Percentiles rank a stretch among this genome's conserved stretches.
Evolutionary conservation across 2,329 filamentous ascomycete species (phyloP).

Genomic region (Alternaria ethzedia): DNA sequence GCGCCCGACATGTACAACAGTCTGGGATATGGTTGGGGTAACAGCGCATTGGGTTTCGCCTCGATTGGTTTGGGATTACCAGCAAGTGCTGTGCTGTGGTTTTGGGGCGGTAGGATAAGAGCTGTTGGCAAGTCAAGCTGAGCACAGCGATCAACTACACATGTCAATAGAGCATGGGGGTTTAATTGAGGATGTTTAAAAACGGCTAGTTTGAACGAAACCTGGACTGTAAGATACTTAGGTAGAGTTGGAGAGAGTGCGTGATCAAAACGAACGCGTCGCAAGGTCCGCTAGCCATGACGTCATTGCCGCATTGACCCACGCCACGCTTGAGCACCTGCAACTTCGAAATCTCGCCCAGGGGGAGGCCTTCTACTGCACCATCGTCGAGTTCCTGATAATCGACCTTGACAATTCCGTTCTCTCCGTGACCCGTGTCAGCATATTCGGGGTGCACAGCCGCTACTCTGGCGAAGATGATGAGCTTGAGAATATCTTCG

Average conservation of each 20-base stretch:
- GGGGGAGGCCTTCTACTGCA: too few relatives aligned
- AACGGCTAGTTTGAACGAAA: not conserved
- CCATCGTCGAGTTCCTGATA: too few relatives aligned
- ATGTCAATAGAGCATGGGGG: not conserved
- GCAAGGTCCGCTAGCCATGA: not conserved
- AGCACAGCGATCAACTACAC: not conserved
- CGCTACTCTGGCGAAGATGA: not conserved
- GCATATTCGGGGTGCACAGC: not conserved
- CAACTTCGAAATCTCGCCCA: too few relatives aligned
- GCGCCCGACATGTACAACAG: constrained; percentile 41
- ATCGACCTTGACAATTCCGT: not conserved
- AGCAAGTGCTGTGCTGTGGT: not conserved
- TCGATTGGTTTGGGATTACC: constrained; percentile 11
- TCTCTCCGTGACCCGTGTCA: not conserved
- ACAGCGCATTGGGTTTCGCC: constrained; percentile 31
- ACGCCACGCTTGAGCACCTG: too few relatives aligned
- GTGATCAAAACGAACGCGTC: not conserved
- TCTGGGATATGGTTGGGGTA: constrained; percentile 47
- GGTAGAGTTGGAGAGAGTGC: not conserved
- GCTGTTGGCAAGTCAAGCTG: not conserved
- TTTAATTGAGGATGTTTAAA: not conserved
- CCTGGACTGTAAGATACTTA: not conserved
- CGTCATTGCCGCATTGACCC: not conserved
- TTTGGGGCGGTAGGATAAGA: not conserved
- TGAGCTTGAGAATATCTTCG: not conserved